Base-by-base conservation (phyloP, 495 filamentous ascomycete species). In the Annulohypoxylon stygium region DNA sequence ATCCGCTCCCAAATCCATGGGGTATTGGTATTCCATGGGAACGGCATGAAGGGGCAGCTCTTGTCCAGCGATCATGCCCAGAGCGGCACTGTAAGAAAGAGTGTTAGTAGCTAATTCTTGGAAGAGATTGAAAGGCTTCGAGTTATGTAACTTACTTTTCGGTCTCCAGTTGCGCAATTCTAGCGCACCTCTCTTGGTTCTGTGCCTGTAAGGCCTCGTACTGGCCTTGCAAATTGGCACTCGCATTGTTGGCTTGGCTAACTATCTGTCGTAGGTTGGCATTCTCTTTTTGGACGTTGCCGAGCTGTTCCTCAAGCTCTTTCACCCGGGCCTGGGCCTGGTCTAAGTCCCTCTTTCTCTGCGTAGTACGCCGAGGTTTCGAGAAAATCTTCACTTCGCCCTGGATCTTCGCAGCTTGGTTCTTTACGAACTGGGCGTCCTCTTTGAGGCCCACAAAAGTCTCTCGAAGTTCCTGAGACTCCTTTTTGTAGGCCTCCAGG, bases 391-490 rank as follows among this genome's bases (percentile, higher is more conserved):
- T 45, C 0, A 65, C 0, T 10, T 57, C 63, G 37, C 48, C 48
- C 23, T 65, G 63, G 2, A 65, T 8, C 10, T 23, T 23, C 23
- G 63, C 63, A 4, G 39, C 18, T 14, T 65, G 62, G 0, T 12
- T 30, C 4, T 36, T 34, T 4, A 11, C 12, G 14, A 37, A 65
- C 3, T 18, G 7, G 0, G 45, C 1, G 2, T 55, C 50, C 3
- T 43, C 9, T 0, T 30, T 2, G 11, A 20, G n/a, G 2, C 12
- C 2, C 5, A 25, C 23, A 0, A 53, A 0, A 2, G 2, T 0
- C 0, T 23, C 5, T n/a, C 39, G 10, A 30, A 65, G 1, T 1
- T 23, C 36, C 0, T 43, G 18, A 0, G 30, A 10, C n/a, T 65
- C 51, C 0, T 18, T 25, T n/a, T 53, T 23, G 23, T 20, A 11